These are phyloP conservation scores for Aspergillus heteromorphus DNA, from an alignment of 495 filamentous ascomycete species.

Conservation along the genomic window DNA sequence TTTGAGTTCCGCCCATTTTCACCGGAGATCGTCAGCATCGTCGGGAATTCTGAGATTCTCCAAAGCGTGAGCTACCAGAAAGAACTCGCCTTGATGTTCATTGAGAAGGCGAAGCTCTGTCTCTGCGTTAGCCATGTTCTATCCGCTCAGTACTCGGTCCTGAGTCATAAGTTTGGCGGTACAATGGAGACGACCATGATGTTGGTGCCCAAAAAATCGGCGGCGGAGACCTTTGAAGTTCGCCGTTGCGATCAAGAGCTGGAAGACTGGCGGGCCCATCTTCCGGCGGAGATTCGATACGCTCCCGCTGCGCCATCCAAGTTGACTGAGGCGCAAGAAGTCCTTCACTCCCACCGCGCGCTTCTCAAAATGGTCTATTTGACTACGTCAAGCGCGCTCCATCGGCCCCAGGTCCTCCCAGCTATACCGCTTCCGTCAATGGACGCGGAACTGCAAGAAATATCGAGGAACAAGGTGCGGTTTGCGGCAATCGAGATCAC, in stretches of 20 bases:
- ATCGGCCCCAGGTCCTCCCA: slow-evolving; percentile 80
- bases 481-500: slow-evolving; percentile 77
- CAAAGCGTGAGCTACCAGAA: slow-evolving; percentile 61
- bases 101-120: slow-evolving; percentile 87
- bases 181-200: slow-evolving; percentile 80
- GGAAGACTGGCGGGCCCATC: slow-evolving; percentile 61
- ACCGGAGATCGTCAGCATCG: slow-evolving; percentile 58
- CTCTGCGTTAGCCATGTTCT: slow-evolving; percentile 79
- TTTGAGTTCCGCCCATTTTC: slow-evolving; percentile 70
- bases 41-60: slow-evolving; percentile 59
- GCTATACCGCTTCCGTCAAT: slow-evolving; percentile 57
- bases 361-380: slow-evolving; percentile 86
- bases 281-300: slow-evolving; percentile 65
- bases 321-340: slow-evolving; percentile 45
- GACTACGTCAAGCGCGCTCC: slow-evolving; percentile 79
- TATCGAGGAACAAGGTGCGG: slow-evolving; percentile 71
- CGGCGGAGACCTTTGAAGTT: slow-evolving; percentile 69
- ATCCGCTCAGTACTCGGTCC: slow-evolving; percentile 80
- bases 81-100: slow-evolving; percentile 77
- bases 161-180: slow-evolving; percentile 72
- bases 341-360: slow-evolving; percentile 67
- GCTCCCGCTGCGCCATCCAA: slow-evolving; percentile 37
- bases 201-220: slow-evolving; percentile 79
- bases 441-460: slow-evolving; percentile 62
- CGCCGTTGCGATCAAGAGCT: slow-evolving; percentile 67